Evolutionary conservation across 192 early-diverging fungal genomes (phyloP), one percentile per base, ranked within the genome.

Genomic region (Coemansia sp.): DNA sequence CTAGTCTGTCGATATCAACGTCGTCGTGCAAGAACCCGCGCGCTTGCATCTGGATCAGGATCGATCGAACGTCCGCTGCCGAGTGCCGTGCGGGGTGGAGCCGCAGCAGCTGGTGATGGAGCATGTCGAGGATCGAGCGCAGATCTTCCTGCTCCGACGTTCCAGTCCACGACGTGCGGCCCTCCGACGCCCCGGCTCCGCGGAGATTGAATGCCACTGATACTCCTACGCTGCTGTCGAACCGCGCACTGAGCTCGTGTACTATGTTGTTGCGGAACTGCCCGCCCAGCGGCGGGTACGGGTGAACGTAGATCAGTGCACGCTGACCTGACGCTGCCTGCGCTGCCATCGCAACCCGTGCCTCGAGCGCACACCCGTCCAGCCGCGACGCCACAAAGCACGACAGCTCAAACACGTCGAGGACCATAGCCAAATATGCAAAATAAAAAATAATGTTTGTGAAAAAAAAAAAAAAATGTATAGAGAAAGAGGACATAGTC

Each of bases 121-220:
- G 61, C 68, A 72, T 74, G 62, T 73, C 77, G 11, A 84, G 74
- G 44, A 84, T 21, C 2, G 81, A 63, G 58, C 77, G 77, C 60
- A 84, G 67, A 52, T 84, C 81, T 49, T 84, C 81, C 43, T 67
- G 77, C 71, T 84, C 81, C 16, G 77, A 39, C 21, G 46, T 16
- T 23, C 81, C 81, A 47, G 81, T 84, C 81, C 81, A 84, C 39
- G 81, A 84, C 35, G 81, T 84, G 47, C 74, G 73, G 58, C 81
- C 81, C 66, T 79, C 73, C 32, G 81, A 84, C 37, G 71, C 53
- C n/a, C 81, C 77, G 21, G 81, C 81, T 55, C 81, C 81, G 68
- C 81, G 76, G 40, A 84, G 73, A 62, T 78, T 84, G 70, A 84
- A 67, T 10, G 77, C 70, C 8, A 84, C 37, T 8, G 77, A 63